Conservation (phyloP, 352 stramenopile genomes). For the Phytopythium oedochilum region DNA sequence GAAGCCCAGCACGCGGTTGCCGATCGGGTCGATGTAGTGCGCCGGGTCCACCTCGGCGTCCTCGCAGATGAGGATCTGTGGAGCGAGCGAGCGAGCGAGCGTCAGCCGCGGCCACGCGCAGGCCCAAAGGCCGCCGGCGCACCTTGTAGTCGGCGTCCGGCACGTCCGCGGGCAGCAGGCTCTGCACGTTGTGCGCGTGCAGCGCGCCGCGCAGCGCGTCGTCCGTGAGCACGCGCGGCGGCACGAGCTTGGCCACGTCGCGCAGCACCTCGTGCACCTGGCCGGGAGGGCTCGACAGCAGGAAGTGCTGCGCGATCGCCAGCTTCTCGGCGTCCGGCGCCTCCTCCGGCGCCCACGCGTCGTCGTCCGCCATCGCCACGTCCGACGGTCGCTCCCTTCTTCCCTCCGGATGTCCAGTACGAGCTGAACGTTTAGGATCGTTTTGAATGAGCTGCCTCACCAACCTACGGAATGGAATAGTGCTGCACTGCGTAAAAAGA, state of each 20-base stretch:
- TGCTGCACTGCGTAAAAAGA: too few species aligned
- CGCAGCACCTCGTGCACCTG: conserved; percentile 86
- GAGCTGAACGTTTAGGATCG: too few species aligned
- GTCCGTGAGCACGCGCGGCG: conserved; percentile 63
- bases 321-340: conserved; percentile 88
- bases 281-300: conserved; percentile 87
- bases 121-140: not conserved
- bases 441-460: too few species aligned
- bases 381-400: too few species aligned
- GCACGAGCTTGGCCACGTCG: conserved; percentile 84
- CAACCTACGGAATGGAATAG: too few species aligned
- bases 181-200: conserved; percentile 80
- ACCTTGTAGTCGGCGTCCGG: conserved; percentile 79
- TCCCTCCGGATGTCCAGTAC: too few species aligned
- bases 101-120: too few species aligned
- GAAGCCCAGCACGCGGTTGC: conserved; percentile 72
- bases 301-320: conserved; percentile 83
- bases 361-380: too few species aligned
- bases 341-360: conserved; percentile 47
- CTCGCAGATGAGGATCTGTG: conserved; percentile 74
- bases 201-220: conserved; percentile 60
- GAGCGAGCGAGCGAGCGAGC: not conserved
- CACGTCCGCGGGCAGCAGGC: conserved; percentile 53
- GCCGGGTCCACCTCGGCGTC: conserved; percentile 74
- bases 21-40: conserved; percentile 83